Percentiles rank a stretch among this genome's conserved stretches.
Conservation (phyloP, 495 filamentous ascomycete species). For the Aspergillus nidulans region DNA sequence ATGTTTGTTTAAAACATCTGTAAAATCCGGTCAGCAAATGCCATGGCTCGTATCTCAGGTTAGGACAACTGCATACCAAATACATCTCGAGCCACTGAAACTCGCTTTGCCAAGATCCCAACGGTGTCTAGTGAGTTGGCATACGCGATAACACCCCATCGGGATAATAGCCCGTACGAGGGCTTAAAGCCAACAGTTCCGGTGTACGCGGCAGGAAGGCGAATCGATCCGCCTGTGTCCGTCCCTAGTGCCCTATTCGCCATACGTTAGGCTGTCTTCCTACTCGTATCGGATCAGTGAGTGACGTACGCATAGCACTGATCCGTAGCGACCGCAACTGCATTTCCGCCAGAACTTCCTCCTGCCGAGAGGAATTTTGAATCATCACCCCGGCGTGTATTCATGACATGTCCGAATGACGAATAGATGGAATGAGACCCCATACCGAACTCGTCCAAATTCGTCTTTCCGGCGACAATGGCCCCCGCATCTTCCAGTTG, state of each 20-base stretch:
- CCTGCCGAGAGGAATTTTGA: constrained; percentile 60
- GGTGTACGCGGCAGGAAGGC: constrained; percentile 87
- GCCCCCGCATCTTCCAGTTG: constrained; percentile 62
- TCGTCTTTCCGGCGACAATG: constrained; percentile 72
- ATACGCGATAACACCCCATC: constrained; percentile 90
- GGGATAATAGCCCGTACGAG: constrained; percentile 76
- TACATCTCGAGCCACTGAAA: constrained; percentile 45
- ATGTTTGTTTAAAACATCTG: constrained; percentile 50
- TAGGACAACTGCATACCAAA: constrained; percentile 45
- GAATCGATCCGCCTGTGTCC: constrained; percentile 90
- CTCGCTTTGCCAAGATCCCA: constrained; percentile 62
- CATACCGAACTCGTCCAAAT: constrained; percentile 98
- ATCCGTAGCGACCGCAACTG: constrained; percentile 70
- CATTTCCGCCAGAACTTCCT: constrained; percentile 92
- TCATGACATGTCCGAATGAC: constrained; percentile 62
- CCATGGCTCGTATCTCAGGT: not conserved
- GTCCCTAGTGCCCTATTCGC: constrained; percentile 71
- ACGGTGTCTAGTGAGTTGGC: constrained; percentile 96
- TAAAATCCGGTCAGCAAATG: constrained; percentile 2
- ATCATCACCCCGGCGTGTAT: constrained; percentile 20
- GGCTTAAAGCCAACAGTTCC: constrained; percentile 90
- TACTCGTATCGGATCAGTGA: not conserved
- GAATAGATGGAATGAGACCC: constrained; percentile 84
- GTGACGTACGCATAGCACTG: constrained; percentile 61
- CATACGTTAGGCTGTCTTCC: not conserved